Percentiles rank a stretch among this genome's conserved stretches.
Conservation (phyloP, 2,329 filamentous ascomycete species). For the Aaosphaeria pasadenensis region DNA sequence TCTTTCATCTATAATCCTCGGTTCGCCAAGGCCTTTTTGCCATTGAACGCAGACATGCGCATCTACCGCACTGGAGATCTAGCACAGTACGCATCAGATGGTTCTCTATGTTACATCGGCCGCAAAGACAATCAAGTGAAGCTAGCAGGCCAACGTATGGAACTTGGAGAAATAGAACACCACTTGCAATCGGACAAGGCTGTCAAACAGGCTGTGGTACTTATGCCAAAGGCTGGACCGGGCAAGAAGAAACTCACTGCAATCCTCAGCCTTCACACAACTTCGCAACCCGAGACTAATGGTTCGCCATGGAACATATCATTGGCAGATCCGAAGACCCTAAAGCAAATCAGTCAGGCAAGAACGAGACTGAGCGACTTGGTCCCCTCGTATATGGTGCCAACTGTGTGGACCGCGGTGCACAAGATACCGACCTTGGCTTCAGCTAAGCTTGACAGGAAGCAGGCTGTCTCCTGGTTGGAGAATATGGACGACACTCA, state of each 20-base stretch:
- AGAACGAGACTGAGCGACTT: constrained; percentile 24
- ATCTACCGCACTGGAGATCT: constrained; percentile 35
- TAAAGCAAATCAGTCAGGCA: constrained; percentile 26
- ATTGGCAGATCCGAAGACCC: constrained; percentile 26
- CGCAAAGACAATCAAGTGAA: constrained; percentile 34
- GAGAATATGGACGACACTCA: constrained; percentile 38
- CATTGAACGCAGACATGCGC: constrained; percentile 3
- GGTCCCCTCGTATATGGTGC: constrained; percentile 31
- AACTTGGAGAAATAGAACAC: constrained; percentile 33
- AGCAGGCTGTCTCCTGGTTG: constrained; percentile 43
- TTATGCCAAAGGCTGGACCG: constrained; percentile 41
- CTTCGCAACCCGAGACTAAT: constrained; percentile 9
- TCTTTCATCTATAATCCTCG: constrained; percentile 21
- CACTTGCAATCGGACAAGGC: constrained; percentile 20
- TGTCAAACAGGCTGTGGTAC: constrained; percentile 41
- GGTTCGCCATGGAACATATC: constrained; percentile 23
- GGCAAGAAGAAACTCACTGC: constrained; percentile 45
- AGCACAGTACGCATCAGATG: constrained; percentile 25
- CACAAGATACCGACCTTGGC: constrained; percentile 26
- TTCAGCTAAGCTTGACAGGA: constrained; percentile 30
- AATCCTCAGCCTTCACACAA: constrained; percentile 38
- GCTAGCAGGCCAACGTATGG: constrained; percentile 33
- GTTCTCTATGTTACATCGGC: constrained; percentile 26
- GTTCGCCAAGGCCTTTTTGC: constrained; percentile 18
- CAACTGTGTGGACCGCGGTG: constrained; percentile 35